Conservation (phyloP, 768 basidiomycete species). For the Serendipita indica region DNA sequence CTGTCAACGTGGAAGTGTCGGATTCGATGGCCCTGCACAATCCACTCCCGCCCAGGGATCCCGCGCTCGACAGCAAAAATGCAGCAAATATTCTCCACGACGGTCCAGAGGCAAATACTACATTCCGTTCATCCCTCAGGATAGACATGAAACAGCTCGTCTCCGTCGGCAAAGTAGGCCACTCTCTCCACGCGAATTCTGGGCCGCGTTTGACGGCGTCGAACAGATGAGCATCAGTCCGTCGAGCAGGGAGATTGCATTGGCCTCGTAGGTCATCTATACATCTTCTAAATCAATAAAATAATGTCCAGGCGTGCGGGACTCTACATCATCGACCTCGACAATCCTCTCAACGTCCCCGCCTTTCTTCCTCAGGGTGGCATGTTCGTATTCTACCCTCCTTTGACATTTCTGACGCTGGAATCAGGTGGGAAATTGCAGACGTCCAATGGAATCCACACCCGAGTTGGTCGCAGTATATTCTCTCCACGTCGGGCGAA, state of each 20-base stretch:
- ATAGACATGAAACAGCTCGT: conserved; percentile 2
- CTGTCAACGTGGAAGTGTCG: too few species aligned
- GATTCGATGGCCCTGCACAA: neutral
- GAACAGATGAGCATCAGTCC: conserved; percentile 83
- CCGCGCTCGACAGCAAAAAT: neutral
- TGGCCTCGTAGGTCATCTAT: conserved; percentile 55
- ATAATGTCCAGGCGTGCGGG: conserved; percentile 44
- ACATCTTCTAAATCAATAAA: neutral
- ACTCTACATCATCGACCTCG: conserved; percentile 87
- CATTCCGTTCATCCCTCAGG: neutral
- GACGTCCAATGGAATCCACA: conserved; percentile 92
- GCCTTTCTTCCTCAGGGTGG: conserved; percentile 93
- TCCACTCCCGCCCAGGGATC: neutral
- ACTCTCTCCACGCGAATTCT: neutral
- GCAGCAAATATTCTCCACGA: neutral
- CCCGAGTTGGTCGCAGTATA: conserved; percentile 54
- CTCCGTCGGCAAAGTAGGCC: neutral
- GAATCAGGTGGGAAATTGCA: conserved; percentile 73
- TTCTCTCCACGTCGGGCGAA: conserved; percentile 78
- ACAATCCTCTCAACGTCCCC: conserved; percentile 72
- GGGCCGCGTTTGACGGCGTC: neutral
- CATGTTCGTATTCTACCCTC: neutral
- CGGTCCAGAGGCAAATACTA: neutral
- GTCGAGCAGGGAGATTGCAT: conserved; percentile 70
- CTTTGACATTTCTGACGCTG: neutral